Evolutionary conservation across 2,329 filamentous ascomycete species (phyloP), one percentile per base, ranked within the genome.

Genomic region (Colletotrichum gigasporum): DNA sequence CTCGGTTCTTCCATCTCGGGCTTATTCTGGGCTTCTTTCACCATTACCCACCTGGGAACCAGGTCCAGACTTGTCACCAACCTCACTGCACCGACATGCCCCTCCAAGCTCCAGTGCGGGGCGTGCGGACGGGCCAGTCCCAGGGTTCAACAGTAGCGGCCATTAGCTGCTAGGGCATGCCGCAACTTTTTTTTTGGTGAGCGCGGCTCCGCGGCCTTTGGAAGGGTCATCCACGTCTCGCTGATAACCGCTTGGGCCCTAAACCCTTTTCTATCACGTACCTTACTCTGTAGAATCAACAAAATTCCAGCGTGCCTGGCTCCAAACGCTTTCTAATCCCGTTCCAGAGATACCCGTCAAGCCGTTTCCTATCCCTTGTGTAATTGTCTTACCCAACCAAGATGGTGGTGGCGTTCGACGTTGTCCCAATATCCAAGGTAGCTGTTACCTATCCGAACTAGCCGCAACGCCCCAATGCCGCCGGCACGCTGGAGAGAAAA

Each of bases 1-100:
- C 14, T 58, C 28, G n/a, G 5, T 51, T 35, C 54, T 59, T 30
- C 60, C 44, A 48, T 55, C 56, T 64, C 61, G 61, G 61, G 61
- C 61, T 64, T 64, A 64, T 61, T 64, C 61, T 64, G 61, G 61
- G 56, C 56, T 64, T 18, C 60, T 63, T 52, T 39, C 60, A 63
- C 60, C 24, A 18, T 32, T 59, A 63, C 52, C 60, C 55, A 63
- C 60, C 39, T 20, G 24, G 8, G 8, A 39, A 20, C 54, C 60
- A 52, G 47, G 60, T 39, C 54, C 54, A 63, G 60, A 63, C 58
- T 52, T 59, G 53, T 44, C 47, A 37, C 53, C 54, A 51, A 44
- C 45, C 28, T 45, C 37, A 39, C 18, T 63, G 59, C 59, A 53
- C 59, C 59, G 50, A 51, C 37, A 37, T 58, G n/a, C n/a, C n/a